Base-by-base conservation (phyloP, 1,284 basidiomycete species). In the Amylostereum areolatum region DNA sequence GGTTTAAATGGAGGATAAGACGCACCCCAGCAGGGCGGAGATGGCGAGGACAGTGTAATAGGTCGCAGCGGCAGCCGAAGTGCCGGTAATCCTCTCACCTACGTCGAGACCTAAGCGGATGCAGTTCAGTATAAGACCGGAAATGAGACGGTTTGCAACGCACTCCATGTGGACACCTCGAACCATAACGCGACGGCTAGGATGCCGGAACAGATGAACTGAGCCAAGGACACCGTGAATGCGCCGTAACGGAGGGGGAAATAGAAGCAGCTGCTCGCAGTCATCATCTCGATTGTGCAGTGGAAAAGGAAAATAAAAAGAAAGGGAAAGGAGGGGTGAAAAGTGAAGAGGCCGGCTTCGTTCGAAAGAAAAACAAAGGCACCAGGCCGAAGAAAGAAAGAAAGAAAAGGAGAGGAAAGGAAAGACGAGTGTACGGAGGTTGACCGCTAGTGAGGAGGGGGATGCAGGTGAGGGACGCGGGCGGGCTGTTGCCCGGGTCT, bases 191-290 rank as follows among this genome's bases (percentile, higher is more conserved):
- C 50, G 6, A 41, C 53, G 3, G 57, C 55, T 5, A 55, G 12
- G 28, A 58, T 29, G 27, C 47, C 51, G 3, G n/a, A 25, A 9
- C 50, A 4, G 34, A 45, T 18, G 18, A 55, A 39, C 49, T 58
- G 56, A 36, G 30, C 9, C 27, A 51, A n/a, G 39, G 56, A 55
- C 29, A 58, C 53, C 27, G 57, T 45, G 9, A 55, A 43, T 28
- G 56, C 53, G 8, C 56, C 57, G n/a, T 55, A 43, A 33, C 57
- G 53, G 30, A 58, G 32, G 40, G 57, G 57, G 9, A 58, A 24
- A 36, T 50, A 55, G 39, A 50, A 51, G 45, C 52, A 48, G 49
- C 50, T 48, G 27, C 43, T 47, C 46, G 53, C 54, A 30, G 37
- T 25, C 51, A 57, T 56, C 45, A 11, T 12, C 31, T 4, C 8